A percentile compares a stretch with the other conserved stretches of the same genome.
These are phyloP conservation scores for Xylaria sp. DNA, from an alignment of 2,329 filamentous ascomycete species.

Conservation along the genomic window DNA sequence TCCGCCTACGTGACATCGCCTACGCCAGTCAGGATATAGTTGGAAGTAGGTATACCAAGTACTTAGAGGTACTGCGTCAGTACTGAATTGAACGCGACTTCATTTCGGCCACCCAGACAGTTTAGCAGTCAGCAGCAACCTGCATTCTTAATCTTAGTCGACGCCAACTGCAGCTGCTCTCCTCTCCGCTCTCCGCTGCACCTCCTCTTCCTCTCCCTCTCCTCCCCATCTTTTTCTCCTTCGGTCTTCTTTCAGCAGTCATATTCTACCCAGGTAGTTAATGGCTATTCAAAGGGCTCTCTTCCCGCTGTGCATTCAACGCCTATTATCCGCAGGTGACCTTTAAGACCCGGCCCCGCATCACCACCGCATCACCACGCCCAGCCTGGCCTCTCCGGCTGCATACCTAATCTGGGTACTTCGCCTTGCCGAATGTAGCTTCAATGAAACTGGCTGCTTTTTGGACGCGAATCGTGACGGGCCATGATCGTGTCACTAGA, in stretches of 20 bases:
- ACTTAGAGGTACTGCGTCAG: too few species aligned
- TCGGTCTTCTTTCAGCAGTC: background rate
- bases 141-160: background rate
- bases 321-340: background rate
- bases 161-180: background rate
- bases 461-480: background rate
- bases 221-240: background rate
- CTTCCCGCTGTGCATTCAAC: background rate
- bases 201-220: background rate
- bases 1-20: background rate
- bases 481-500: background rate
- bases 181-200: background rate
- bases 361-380: conserved; percentile 3
- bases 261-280: too few species aligned
- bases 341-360: conserved; percentile 13
- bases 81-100: too few species aligned
- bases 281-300: too few species aligned
- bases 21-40: too few species aligned
- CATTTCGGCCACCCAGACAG: background rate
- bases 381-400: conserved; percentile 2
- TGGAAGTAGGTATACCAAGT: background rate
- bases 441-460: conserved; percentile 13
- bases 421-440: background rate
- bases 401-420: background rate
- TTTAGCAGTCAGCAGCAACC: background rate